Conservation (phyloP, 108 stramenopile genomes). For the Skeletonema potamos region DNA sequence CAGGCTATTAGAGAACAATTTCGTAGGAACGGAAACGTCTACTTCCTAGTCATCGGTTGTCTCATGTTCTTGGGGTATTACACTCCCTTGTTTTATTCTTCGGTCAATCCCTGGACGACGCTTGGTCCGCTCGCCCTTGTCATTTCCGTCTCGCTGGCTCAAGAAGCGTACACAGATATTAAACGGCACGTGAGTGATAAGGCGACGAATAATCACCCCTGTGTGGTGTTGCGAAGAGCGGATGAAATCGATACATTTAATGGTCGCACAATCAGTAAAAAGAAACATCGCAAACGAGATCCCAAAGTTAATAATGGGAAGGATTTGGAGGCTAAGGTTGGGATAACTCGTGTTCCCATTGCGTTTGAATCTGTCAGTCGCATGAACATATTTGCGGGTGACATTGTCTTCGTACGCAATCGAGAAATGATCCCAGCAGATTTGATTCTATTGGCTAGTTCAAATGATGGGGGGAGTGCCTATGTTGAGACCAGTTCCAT, state of each 20-base stretch:
- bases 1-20: constrained; percentile 83
- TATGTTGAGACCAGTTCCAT: constrained; percentile 97
- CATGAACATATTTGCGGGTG: constrained; percentile 85
- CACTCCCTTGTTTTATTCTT: constrained; percentile 77
- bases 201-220: constrained; percentile 74
- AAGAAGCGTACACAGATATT: constrained; percentile 91
- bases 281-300: constrained; percentile 40
- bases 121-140: constrained; percentile 90
- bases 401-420: constrained; percentile 89
- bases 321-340: constrained; percentile 57
- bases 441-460: constrained; percentile 85
- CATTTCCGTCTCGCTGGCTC: constrained; percentile 81
- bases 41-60: constrained; percentile 91
- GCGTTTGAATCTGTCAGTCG: constrained; percentile 69
- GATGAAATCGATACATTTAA: constrained; percentile 49
- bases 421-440: constrained; percentile 95
- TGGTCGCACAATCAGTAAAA: constrained; percentile 24
- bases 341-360: constrained; percentile 41
- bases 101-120: constrained; percentile 93
- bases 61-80: constrained; percentile 94
- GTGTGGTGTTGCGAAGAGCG: constrained; percentile 57
- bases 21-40: constrained; percentile 91
- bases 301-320: constrained; percentile 37
- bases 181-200: constrained; percentile 86
- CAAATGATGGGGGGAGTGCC: constrained; percentile 76